phyloP scores from a whole-genome alignment of 441 rosid genomes.

The Mallotus repandus region DNA sequence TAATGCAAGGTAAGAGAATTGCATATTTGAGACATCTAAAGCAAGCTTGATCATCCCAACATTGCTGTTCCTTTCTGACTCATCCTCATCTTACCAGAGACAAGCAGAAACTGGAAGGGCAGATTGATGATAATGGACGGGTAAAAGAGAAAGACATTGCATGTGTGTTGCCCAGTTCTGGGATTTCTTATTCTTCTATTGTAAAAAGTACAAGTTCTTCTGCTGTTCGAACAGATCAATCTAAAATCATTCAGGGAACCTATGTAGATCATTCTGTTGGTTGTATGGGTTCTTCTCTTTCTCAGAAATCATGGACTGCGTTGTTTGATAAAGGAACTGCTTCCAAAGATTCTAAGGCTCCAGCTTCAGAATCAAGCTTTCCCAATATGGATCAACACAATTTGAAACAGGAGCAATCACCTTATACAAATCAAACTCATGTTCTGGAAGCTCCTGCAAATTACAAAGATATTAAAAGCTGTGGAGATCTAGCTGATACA shows the following conservation, averaged over 20 bases:
- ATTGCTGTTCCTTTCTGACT: background rate
- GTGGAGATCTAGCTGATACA: background rate
- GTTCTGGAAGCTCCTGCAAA: background rate
- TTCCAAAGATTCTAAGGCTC: slow-evolving; percentile 13
- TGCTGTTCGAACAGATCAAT: background rate
- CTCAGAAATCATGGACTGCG: slow-evolving; percentile 26
- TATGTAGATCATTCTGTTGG: background rate
- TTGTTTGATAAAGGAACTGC: slow-evolving; percentile 24
- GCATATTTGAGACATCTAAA: background rate
- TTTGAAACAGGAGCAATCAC: background rate
- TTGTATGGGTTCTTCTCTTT: slow-evolving; percentile 12
- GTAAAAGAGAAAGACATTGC: background rate
- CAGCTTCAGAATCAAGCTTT: background rate
- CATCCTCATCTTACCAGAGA: slow-evolving; percentile 6
- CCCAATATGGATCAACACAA: background rate
- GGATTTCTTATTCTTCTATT: slow-evolving; percentile 11
- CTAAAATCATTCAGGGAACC: background rate
- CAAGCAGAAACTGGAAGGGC: slow-evolving; percentile 4
- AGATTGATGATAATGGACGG: background rate
- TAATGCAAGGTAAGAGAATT: slow-evolving; percentile 13
- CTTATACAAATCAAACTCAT: background rate
- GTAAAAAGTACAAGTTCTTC: slow-evolving; percentile 1
- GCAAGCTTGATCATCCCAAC: background rate
- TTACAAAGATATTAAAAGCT: background rate
- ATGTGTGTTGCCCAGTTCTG: background rate